phyloP scores from a whole-genome alignment of 495 filamentous ascomycete genomes.

The Penicillium goetzii region DNA sequence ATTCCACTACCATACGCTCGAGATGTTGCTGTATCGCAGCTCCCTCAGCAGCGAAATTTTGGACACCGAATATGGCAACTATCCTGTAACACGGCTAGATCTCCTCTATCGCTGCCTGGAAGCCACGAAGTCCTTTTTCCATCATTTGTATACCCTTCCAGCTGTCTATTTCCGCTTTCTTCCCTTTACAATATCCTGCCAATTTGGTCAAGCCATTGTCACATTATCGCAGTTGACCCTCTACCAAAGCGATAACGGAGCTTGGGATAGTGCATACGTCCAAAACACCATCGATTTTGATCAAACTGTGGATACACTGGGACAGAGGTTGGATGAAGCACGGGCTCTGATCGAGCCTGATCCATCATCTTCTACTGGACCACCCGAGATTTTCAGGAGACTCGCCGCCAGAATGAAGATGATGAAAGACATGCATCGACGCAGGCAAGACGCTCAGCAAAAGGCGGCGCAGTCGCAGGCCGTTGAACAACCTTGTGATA shows the following conservation, averaged over 20 bases:
- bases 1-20: constrained; percentile 29
- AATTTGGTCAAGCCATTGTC: constrained; percentile 34
- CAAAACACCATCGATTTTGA: constrained; percentile 23
- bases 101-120: constrained; percentile 35
- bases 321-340: constrained; percentile 19
- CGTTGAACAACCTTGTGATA: constrained; percentile 7
- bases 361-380: background rate
- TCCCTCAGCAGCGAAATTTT: constrained; percentile 25
- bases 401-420: constrained; percentile 3
- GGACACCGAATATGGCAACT: constrained; percentile 16
- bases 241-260: constrained; percentile 24
- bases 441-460: constrained; percentile 17
- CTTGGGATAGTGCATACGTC: constrained; percentile 30
- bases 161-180: constrained; percentile 21
- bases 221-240: constrained; percentile 37
- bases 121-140: constrained; percentile 36
- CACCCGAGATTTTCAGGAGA: constrained; percentile 21
- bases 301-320: constrained; percentile 8
- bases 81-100: constrained; percentile 22
- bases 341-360: background rate
- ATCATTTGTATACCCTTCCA: constrained; percentile 30
- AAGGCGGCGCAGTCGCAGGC: background rate
- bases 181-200: constrained; percentile 30
- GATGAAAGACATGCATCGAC: constrained; percentile 26
- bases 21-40: constrained; percentile 30